These are phyloP conservation scores for Clarireedia homoeocarpa DNA, from an alignment of 2,329 filamentous ascomycete species.

Conservation along the genomic window DNA sequence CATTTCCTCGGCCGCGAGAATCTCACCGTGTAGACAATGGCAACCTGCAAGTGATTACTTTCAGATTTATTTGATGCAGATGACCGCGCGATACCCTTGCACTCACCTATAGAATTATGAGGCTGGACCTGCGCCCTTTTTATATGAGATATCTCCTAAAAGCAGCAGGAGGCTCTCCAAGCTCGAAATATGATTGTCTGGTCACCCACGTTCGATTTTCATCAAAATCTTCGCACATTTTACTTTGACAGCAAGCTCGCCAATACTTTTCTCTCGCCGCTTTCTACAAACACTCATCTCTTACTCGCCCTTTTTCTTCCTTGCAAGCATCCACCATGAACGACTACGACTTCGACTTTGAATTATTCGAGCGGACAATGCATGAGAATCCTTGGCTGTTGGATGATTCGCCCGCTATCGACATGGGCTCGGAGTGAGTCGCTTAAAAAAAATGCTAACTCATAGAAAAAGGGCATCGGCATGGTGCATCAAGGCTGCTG, in stretches of 20 bases:
- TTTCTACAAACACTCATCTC: not conserved
- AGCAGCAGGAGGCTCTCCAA: not conserved
- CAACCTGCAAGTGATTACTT: not conserved
- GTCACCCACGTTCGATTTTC: not conserved
- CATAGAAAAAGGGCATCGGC: slow-evolving; percentile 3
- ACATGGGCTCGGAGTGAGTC: slow-evolving; percentile 1
- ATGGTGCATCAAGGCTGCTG: no score
- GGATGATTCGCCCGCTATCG: not conserved
- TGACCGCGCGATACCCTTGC: not conserved
- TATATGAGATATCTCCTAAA: not conserved
- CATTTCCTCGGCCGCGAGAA: not conserved
- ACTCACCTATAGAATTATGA: not conserved
- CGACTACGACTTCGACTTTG: not conserved
- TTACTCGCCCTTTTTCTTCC: not conserved
- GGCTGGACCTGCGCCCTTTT: not conserved
- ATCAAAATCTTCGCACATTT: not conserved
- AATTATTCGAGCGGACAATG: not conserved
- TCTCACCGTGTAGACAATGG: not conserved
- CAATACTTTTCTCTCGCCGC: not conserved
- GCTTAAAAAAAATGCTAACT: slow-evolving; percentile 7
- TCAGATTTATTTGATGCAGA: not conserved
- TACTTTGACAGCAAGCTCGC: not conserved
- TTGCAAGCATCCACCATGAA: not conserved
- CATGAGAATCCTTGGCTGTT: not conserved
- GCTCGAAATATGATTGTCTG: not conserved